Conservation (phyloP, 2,329 filamentous ascomycete species). For the Plectosphaerella plurivora region DNA sequence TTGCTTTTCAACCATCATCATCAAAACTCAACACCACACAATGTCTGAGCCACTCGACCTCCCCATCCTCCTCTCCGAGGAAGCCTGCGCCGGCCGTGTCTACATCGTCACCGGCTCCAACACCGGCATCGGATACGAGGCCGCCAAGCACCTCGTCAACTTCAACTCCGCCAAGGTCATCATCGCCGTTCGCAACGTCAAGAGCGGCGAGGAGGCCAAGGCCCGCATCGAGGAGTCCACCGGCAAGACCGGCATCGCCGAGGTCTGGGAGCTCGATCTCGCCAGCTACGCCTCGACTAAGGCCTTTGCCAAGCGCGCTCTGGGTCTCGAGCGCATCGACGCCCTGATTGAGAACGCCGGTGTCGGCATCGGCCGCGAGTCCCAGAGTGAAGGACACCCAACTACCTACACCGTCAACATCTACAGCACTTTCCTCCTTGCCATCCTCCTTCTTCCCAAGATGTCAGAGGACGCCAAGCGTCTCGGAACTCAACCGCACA, state of each 20-base stretch:
- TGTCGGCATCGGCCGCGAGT: conserved; percentile 27
- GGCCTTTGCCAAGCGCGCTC: conserved; percentile 33
- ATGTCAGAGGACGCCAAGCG: conserved; percentile 15
- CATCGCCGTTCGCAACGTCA: conserved; percentile 20
- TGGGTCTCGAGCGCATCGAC: conserved; percentile 18
- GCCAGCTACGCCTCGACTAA: conserved; percentile 26
- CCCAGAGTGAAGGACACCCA: conserved; percentile 40
- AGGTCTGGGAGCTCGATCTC: conserved; percentile 41
- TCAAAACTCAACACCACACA: conserved; percentile 19
- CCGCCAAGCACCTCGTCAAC: conserved; percentile 23
- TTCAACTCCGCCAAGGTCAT: conserved; percentile 25
- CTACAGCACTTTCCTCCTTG: conserved; percentile 15
- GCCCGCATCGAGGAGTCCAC: conserved; percentile 19
- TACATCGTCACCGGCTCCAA: conserved; percentile 29
- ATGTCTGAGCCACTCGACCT: background rate
- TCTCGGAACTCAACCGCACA: conserved; percentile 18
- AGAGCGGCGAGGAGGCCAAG: conserved; percentile 19
- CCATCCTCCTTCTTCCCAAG: conserved; percentile 15
- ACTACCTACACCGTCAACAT: conserved; percentile 33
- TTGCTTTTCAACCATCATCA: background rate
- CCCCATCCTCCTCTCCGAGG: background rate
- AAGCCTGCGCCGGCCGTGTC: conserved; percentile 19
- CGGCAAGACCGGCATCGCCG: conserved; percentile 15
- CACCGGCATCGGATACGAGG: conserved; percentile 26
- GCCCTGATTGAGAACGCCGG: conserved; percentile 35